Conservation (phyloP, 208 protist species). For the Trypanosoma vivax region DNA sequence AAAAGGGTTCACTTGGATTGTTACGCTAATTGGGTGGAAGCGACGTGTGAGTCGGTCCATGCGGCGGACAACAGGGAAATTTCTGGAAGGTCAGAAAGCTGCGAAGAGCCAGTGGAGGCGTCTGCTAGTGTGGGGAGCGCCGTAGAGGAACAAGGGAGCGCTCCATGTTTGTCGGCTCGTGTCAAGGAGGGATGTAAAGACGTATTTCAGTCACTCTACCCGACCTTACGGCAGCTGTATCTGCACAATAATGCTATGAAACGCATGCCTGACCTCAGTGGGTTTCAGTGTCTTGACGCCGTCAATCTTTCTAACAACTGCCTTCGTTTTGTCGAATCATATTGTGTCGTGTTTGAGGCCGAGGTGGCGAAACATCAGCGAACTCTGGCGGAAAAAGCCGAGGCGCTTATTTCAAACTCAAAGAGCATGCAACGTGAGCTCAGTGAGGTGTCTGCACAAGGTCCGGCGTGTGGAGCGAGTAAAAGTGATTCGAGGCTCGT, state of each 20-base stretch:
- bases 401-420: slow-evolving; percentile 22
- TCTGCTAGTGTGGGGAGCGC: no score
- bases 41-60: no score
- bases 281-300: slow-evolving; percentile 75
- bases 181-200: slow-evolving; percentile 28
- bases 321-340: slow-evolving; percentile 47
- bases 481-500: neutral
- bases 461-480: neutral
- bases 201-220: slow-evolving; percentile 76
- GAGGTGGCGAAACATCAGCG: slow-evolving; percentile 6
- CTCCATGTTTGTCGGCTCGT: neutral
- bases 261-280: slow-evolving; percentile 79
- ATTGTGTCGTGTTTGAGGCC: slow-evolving; percentile 41
- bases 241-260: slow-evolving; percentile 90
- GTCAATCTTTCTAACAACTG: slow-evolving; percentile 91
- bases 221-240: slow-evolving; percentile 87
- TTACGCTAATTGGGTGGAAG: slow-evolving; percentile 13
- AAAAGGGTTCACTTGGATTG: slow-evolving; percentile 30
- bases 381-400: neutral
- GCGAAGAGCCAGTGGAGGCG: no score
- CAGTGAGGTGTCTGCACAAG: no score
- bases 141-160: no score
- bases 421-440: slow-evolving; percentile 35
- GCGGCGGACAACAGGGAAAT: no score
- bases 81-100: no score